phyloP scores from a whole-genome alignment of 192 early-diverging fungal species.

The Kappamyces sp. region DNA sequence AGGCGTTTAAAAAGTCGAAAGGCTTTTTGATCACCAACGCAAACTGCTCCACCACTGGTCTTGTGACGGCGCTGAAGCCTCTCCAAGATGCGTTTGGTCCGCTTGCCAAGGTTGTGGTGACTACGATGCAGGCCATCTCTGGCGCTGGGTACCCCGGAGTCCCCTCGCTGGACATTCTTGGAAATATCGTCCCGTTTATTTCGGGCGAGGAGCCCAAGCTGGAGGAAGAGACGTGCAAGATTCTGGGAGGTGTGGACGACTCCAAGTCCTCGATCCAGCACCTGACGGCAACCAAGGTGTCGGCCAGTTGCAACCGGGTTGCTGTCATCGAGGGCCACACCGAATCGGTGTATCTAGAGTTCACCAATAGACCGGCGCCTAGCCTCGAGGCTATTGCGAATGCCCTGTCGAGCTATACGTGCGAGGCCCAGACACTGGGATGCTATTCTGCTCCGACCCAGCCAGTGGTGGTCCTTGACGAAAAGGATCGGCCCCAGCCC shows the following conservation, averaged over 20 bases:
- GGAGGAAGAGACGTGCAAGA: slow-evolving; percentile 90
- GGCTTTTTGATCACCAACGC: slow-evolving; percentile 95
- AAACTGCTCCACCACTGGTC: slow-evolving; percentile 97
- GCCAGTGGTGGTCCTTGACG: slow-evolving; percentile 62
- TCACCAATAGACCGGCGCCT: slow-evolving; percentile 58
- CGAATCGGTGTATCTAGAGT: slow-evolving; percentile 84
- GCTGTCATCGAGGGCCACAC: slow-evolving; percentile 95
- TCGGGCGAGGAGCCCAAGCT: slow-evolving; percentile 96
- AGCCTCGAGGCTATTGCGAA: slow-evolving; percentile 68
- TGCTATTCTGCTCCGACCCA: slow-evolving; percentile 77
- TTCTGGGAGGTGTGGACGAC: slow-evolving; percentile 65
- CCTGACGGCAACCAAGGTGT: slow-evolving; percentile 63
- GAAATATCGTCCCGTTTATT: slow-evolving; percentile 93
- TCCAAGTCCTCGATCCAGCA: slow-evolving; percentile 40
- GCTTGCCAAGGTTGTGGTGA: slow-evolving; percentile 70
- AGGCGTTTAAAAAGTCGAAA: slow-evolving; percentile 39
- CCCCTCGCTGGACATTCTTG: slow-evolving; percentile 88
- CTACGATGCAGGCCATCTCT: slow-evolving; percentile 93
- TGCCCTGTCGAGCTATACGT: slow-evolving; percentile 67
- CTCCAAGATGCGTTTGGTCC: slow-evolving; percentile 87
- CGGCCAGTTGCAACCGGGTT: slow-evolving; percentile 94
- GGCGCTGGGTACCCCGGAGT: slow-evolving; percentile 98
- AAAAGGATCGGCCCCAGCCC: slow-evolving; percentile 86
- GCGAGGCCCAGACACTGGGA: slow-evolving; percentile 73
- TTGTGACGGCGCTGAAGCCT: slow-evolving; percentile 80